Evolutionary conservation across 73 alveolate genomes (phyloP).

Genomic region (Tetrahymena thermophila): DNA sequence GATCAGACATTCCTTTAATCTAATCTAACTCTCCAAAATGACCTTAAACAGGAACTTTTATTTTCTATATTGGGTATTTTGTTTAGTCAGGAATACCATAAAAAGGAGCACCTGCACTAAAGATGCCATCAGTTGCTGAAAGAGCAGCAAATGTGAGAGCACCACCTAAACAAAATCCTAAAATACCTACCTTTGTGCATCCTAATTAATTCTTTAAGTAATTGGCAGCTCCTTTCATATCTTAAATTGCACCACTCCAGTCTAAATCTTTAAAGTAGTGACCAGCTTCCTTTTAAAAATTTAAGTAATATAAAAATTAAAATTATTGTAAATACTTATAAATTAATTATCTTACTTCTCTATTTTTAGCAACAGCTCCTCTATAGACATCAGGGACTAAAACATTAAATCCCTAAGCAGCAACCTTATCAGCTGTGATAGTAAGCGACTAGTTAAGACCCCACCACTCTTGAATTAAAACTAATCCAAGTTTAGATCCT

Average conservation of each 20-base stretch:
- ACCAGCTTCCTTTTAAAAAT: background rate
- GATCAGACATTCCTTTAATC: conserved; percentile 26
- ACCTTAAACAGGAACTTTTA: conserved; percentile 24
- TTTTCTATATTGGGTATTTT: background rate
- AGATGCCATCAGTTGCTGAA: background rate
- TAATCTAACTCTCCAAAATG: conserved; percentile 35
- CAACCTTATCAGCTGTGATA: background rate
- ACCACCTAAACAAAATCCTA: conserved; percentile 48
- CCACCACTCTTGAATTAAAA: conserved; percentile 4
- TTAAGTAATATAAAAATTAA: too few species aligned
- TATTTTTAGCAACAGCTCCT: background rate
- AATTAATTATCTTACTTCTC: background rate
- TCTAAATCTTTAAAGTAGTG: background rate
- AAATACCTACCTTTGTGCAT: conserved; percentile 25
- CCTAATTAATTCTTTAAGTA: background rate
- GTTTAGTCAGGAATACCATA: conserved; percentile 41
- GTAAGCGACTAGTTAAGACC: background rate
- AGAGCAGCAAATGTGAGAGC: conserved; percentile 39
- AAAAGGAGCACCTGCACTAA: conserved; percentile 41
- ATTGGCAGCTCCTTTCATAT: background rate
- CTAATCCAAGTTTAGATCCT: conserved; percentile 4
- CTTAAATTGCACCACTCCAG: background rate
- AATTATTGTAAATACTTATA: too few species aligned
- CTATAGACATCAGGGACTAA: background rate
- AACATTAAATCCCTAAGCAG: background rate